A percentile compares a stretch with the other conserved stretches of the same genome.
Conservation (phyloP, 2,329 filamentous ascomycete species). For the Aureobasidium sp. region DNA sequence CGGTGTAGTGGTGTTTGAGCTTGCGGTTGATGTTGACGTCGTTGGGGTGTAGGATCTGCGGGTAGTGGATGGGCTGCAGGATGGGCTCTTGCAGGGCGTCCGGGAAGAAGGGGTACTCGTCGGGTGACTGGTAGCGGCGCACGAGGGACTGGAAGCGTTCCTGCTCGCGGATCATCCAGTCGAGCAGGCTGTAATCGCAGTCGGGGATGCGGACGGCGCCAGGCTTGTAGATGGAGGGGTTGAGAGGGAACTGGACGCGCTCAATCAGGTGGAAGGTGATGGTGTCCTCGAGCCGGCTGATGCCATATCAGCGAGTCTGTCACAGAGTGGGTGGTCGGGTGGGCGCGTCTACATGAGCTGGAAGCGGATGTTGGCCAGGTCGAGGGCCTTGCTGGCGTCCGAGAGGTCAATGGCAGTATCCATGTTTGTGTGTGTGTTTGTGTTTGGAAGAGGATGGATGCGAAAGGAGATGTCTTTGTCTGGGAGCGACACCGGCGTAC, state of each 20-base stretch:
- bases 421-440: constrained; percentile 47
- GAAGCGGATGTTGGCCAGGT: constrained; percentile 85
- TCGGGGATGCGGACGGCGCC: constrained; percentile 73
- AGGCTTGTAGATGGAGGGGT: constrained; percentile 75
- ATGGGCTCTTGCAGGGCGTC: constrained; percentile 71
- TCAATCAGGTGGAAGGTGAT: constrained; percentile 97
- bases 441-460: not conserved
- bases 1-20: constrained; percentile 79
- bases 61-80: constrained; percentile 82
- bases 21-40: constrained; percentile 81
- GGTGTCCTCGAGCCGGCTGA: constrained; percentile 89
- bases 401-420: constrained; percentile 70
- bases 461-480: not conserved
- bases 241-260: constrained; percentile 93
- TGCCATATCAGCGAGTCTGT: constrained; percentile 56
- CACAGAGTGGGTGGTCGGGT: constrained; percentile 75
- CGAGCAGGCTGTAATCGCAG: constrained; percentile 71
- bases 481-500: not conserved
- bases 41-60: constrained; percentile 79
- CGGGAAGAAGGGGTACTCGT: constrained; percentile 97
- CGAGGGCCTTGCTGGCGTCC: constrained; percentile 76
- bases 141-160: constrained; percentile 88
- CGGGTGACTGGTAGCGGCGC: constrained; percentile 88
- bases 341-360: constrained; percentile 50
- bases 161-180: constrained; percentile 88